Percentiles rank a stretch among this genome's conserved stretches.
Conservation (phyloP, 2,329 filamentous ascomycete genomes). For the Cladobotryum mycophilum region DNA sequence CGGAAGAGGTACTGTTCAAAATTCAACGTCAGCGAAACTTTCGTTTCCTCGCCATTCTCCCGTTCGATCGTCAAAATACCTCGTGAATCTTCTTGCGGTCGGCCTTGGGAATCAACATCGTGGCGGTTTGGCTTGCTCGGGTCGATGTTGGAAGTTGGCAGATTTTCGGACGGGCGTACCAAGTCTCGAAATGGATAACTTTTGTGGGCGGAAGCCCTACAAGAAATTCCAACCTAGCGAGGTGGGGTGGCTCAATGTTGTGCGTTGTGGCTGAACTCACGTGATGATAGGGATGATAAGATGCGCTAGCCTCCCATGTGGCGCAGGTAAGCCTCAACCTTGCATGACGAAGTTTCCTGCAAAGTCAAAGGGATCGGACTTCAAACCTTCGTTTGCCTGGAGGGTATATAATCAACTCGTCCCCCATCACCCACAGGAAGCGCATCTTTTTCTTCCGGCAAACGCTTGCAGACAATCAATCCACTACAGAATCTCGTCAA, state of each 20-base stretch:
- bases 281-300: slow-evolving; percentile 20
- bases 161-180: slow-evolving; percentile 30
- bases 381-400: not conserved
- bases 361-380: slow-evolving; percentile 1
- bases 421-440: not conserved
- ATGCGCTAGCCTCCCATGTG: not conserved
- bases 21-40: slow-evolving; percentile 21
- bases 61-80: slow-evolving; percentile 31
- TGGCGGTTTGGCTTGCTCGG: slow-evolving; percentile 42
- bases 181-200: slow-evolving; percentile 39
- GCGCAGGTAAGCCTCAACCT: slow-evolving; percentile 2
- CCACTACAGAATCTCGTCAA: too few relatives aligned
- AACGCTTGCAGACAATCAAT: too few relatives aligned
- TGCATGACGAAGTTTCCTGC: not conserved
- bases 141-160: slow-evolving; percentile 47
- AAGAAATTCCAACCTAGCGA: slow-evolving; percentile 28
- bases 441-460: too few relatives aligned
- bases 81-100: slow-evolving; percentile 99
- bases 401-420: not conserved
- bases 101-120: slow-evolving; percentile 99
- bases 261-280: slow-evolving; percentile 25
- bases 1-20: slow-evolving; percentile 81
- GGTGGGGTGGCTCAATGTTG: slow-evolving; percentile 25
- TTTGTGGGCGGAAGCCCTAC: slow-evolving; percentile 42
- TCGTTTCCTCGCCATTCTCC: not conserved